Conservation (phyloP, 495 filamentous ascomycete species). For the Neurospora tetrasperma region DNA sequence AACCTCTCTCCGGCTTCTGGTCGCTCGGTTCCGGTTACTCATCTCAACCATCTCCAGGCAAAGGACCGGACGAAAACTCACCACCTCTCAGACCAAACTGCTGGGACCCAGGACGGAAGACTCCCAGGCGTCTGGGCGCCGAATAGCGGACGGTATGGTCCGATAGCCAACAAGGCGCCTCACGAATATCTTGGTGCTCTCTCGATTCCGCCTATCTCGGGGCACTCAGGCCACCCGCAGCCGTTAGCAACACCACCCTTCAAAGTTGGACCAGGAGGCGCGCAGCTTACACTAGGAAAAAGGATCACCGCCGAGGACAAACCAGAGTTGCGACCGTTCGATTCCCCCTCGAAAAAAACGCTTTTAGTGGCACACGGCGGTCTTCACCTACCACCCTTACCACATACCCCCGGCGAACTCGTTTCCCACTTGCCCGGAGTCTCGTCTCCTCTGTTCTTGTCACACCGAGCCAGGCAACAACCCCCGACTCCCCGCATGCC, state of each 20-base stretch:
- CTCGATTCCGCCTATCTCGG: constrained; percentile 1
- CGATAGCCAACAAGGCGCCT: constrained; percentile 6
- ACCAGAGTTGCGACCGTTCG: constrained; percentile 3
- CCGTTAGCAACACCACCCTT: not conserved
- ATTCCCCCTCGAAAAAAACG: constrained; percentile 17
- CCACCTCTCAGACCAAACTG: not conserved
- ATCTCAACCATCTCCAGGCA: not conserved
- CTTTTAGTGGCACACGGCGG: constrained; percentile 18
- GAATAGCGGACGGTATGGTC: constrained; percentile 18
- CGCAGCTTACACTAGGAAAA: constrained; percentile 8
- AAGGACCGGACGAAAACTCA: not conserved
- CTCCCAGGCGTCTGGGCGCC: constrained; percentile 4
- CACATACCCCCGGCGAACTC: constrained; percentile 6
- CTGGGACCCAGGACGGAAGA: not conserved
- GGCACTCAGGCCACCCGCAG: not conserved
- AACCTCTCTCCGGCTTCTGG: constrained; percentile 6
- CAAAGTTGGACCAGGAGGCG: not conserved
- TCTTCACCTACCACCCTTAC: constrained; percentile 18
- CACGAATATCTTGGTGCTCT: constrained; percentile 1
- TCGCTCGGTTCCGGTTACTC: constrained; percentile 6
- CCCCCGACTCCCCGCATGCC: constrained; percentile 34
- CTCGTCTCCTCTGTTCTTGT: constrained; percentile 50
- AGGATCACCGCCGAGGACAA: constrained; percentile 6
- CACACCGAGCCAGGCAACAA: constrained; percentile 34
- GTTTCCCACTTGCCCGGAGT: constrained; percentile 17